These are phyloP conservation scores for Ganoderma lucidum DNA, from an alignment of 1,284 basidiomycete species.

Conservation along the genomic window DNA sequence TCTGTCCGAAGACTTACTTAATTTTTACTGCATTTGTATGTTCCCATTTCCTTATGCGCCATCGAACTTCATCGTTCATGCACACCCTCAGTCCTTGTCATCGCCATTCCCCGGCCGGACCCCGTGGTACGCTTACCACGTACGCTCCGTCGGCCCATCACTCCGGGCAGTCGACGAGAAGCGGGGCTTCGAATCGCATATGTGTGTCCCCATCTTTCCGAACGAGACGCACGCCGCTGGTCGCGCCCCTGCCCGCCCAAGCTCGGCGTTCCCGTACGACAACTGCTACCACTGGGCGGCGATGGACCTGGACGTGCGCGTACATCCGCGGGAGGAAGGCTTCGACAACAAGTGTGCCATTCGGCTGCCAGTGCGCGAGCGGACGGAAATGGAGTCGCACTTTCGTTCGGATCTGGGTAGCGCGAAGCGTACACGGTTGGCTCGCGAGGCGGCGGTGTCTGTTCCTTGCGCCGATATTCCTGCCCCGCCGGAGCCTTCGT, in stretches of 20 bases:
- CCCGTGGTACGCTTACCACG: constrained; percentile 10
- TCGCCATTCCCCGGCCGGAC: not conserved
- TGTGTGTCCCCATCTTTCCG: constrained; percentile 20
- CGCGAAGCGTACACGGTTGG: not conserved
- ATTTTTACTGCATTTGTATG: not conserved
- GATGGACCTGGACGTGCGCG: not conserved
- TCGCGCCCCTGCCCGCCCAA: not conserved
- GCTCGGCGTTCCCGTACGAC: constrained; percentile 9
- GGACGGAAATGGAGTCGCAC: not conserved
- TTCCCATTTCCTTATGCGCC: too few species aligned
- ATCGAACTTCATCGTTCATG: too few species aligned
- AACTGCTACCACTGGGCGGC: constrained; percentile 22
- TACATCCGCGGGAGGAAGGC: not conserved
- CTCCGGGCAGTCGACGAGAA: constrained; percentile 4
- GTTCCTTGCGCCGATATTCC: not conserved
- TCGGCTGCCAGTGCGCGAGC: not conserved
- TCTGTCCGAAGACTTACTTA: not conserved
- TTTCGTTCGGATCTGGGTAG: not conserved
- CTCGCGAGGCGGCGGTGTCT: not conserved
- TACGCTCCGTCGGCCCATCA: not conserved
- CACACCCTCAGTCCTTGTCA: not conserved
- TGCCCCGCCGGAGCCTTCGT: not conserved
- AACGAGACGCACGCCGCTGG: constrained; percentile 7
- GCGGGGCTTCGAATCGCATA: constrained; percentile 6
- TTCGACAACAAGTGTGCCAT: constrained; percentile 1